Percentiles rank a stretch among this genome's conserved stretches.
phyloP scores from a whole-genome alignment of 2,329 filamentous ascomycete genomes.

The Fusarium bulbicola region DNA sequence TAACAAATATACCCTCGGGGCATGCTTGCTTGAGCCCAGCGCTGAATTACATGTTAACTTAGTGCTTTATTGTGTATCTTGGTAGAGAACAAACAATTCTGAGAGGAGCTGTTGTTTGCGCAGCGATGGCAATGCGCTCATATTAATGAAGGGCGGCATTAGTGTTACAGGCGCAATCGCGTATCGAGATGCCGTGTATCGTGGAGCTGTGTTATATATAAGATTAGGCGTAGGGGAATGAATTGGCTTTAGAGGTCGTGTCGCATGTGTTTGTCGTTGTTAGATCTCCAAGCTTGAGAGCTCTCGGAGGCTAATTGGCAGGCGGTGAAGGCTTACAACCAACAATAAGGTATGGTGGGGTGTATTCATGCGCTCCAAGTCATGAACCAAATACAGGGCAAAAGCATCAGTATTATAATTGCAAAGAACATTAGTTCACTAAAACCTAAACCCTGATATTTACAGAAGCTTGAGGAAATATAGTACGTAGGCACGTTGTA shows the following conservation, averaged over 20 bases:
- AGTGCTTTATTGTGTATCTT: background rate
- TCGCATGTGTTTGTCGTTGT: background rate
- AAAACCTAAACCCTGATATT: background rate
- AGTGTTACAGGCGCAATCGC: background rate
- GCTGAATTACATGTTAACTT: conserved; percentile 57
- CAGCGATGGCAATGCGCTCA: conserved; percentile 63
- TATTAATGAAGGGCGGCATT: conserved; percentile 56
- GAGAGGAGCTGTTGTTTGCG: conserved; percentile 80
- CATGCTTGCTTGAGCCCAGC: conserved; percentile 82
- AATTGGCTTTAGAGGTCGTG: background rate
- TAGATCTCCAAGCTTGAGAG: background rate
- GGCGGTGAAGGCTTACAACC: conserved; percentile 13
- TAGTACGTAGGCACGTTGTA: background rate
- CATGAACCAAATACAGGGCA: background rate
- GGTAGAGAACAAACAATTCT: conserved; percentile 73
- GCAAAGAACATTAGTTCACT: background rate
- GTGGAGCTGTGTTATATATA: too few relatives aligned
- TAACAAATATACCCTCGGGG: conserved; percentile 88
- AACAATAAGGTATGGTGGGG: background rate
- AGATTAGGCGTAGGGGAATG: background rate
- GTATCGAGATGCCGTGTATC: background rate
- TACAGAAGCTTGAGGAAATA: too few relatives aligned
- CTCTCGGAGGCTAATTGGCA: background rate
- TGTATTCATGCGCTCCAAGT: background rate
- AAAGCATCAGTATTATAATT: background rate